A percentile compares a stretch with the other conserved stretches of the same genome.
These are phyloP conservation scores for Neurospora sp. DNA, from an alignment of 495 filamentous ascomycete genomes.

Conservation along the genomic window DNA sequence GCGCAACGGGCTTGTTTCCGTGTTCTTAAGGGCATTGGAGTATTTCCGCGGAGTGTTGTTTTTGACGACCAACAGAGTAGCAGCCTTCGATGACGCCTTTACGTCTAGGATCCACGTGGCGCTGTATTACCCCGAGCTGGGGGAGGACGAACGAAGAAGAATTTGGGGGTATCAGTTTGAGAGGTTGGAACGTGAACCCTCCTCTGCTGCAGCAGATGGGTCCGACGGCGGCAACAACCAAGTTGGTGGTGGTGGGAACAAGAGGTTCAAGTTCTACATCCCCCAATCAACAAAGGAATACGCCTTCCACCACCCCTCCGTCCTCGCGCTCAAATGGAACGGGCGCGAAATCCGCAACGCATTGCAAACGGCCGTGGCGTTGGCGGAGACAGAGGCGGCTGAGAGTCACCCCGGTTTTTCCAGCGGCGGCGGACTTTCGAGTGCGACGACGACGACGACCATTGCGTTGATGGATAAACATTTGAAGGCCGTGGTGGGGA, in stretches of 20 bases:
- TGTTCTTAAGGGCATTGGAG: constrained; percentile 38
- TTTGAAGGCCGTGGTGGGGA: constrained; percentile 24
- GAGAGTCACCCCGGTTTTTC: not conserved
- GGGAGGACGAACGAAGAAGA: constrained; percentile 22
- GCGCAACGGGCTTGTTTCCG: constrained; percentile 67
- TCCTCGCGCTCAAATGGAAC: constrained; percentile 24
- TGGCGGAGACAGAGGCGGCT: constrained; percentile 30
- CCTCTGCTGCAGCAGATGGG: not conserved
- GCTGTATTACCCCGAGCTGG: constrained; percentile 28
- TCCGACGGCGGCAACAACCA: no score
- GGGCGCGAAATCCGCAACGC: constrained; percentile 34
- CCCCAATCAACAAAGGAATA: constrained; percentile 20
- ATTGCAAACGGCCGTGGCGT: constrained; percentile 33
- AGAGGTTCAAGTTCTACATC: constrained; percentile 8
- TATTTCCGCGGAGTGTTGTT: constrained; percentile 33
- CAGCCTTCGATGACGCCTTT: constrained; percentile 33
- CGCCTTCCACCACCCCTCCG: constrained; percentile 17
- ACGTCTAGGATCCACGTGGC: constrained; percentile 34
- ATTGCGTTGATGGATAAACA: constrained; percentile 26
- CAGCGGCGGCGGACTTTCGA: constrained; percentile 8
- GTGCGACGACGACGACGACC: constrained; percentile 9
- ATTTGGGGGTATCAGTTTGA: constrained; percentile 34
- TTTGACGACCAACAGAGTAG: constrained; percentile 35
- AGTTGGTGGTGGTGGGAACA: no score
- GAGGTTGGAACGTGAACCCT: constrained; percentile 10